phyloP scores from a whole-genome alignment of 345 rosid species.

The Geranium brycei region DNA sequence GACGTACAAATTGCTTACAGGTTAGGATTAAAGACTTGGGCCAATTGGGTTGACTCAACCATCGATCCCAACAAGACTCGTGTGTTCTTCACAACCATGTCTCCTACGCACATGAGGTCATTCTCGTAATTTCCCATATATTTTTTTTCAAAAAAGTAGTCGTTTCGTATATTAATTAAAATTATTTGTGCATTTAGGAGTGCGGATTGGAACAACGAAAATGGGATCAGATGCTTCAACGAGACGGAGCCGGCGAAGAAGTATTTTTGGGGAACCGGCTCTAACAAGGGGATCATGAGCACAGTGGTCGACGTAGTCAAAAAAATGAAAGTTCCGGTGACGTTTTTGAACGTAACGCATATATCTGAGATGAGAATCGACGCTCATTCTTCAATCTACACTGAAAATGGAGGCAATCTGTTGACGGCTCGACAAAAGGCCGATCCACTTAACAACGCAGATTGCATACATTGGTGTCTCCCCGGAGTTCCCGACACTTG shows the following conservation, averaged over 20 bases:
- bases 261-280: slow-evolving; percentile 27
- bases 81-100: slow-evolving; percentile 81
- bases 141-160: too few relatives aligned
- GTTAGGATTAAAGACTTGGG: slow-evolving; percentile 74
- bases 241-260: slow-evolving; percentile 69
- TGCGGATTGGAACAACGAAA: slow-evolving; percentile 53
- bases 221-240: slow-evolving; percentile 71
- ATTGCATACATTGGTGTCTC: slow-evolving; percentile 96
- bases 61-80: slow-evolving; percentile 62
- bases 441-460: slow-evolving; percentile 56
- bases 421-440: slow-evolving; percentile 52
- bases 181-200: slow-evolving; percentile 23
- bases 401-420: slow-evolving; percentile 61
- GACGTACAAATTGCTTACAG: slow-evolving; percentile 56
- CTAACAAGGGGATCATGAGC: slow-evolving; percentile 61
- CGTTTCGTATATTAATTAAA: too few relatives aligned
- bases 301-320: slow-evolving; percentile 33
- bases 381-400: slow-evolving; percentile 64
- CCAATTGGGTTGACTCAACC: slow-evolving; percentile 77
- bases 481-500: slow-evolving; percentile 90
- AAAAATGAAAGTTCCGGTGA: slow-evolving; percentile 67
- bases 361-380: slow-evolving; percentile 77
- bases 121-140: neutral
- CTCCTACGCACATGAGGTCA: slow-evolving; percentile 75
- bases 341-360: slow-evolving; percentile 64